phyloP scores from a whole-genome alignment of 1,139 yeast species.

The Spathaspora jeffriesii region DNA sequence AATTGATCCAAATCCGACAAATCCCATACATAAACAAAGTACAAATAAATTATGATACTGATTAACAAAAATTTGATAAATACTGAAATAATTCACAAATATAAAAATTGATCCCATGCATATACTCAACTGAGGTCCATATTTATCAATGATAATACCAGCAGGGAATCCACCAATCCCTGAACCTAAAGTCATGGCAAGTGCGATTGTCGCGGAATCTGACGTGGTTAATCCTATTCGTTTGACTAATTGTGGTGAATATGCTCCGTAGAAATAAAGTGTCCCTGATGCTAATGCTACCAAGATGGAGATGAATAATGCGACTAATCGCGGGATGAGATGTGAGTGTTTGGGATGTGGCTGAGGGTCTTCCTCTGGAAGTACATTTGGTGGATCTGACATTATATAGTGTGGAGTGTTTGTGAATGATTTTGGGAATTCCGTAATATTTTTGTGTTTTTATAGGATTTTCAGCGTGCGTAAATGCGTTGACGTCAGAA shows the following conservation, averaged over 20 bases:
- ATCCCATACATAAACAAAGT: constrained; percentile 38
- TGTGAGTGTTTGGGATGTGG: constrained; percentile 2
- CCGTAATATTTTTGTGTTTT: neutral
- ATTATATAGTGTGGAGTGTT: neutral
- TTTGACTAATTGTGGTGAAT: constrained; percentile 67
- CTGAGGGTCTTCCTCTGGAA: neutral
- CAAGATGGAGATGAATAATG: constrained; percentile 25
- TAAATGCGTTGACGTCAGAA: constrained; percentile 1
- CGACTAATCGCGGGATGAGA: constrained; percentile 14
- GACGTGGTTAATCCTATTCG: constrained; percentile 58
- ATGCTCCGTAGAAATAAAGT: constrained; percentile 70
- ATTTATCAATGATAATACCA: constrained; percentile 62
- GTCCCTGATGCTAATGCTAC: constrained; percentile 60
- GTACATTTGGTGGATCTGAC: neutral
- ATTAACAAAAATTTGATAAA: constrained; percentile 29
- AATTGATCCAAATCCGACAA: constrained; percentile 67
- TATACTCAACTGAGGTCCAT: constrained; percentile 56
- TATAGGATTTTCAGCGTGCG: no score
- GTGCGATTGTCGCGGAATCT: constrained; percentile 63
- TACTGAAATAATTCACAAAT: constrained; percentile 39
- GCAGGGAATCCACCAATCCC: constrained; percentile 71
- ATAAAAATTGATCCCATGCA: constrained; percentile 54
- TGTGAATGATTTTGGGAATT: neutral
- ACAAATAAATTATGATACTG: constrained; percentile 22
- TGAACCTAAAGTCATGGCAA: constrained; percentile 63